Conservation (phyloP, 306 rosid species). For the Datisca glomerata region DNA sequence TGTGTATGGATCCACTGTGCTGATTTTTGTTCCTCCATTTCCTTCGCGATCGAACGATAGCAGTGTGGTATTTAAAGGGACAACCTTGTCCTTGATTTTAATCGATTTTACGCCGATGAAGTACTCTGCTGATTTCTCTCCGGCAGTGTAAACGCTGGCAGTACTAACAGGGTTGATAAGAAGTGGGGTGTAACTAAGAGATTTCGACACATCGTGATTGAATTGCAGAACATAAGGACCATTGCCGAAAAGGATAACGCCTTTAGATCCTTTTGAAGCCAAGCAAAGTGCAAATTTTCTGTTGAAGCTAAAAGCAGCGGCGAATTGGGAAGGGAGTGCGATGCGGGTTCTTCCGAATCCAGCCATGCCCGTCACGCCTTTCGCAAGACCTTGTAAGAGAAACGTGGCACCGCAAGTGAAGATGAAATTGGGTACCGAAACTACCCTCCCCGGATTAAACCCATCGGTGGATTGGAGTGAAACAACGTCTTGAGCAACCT, state of each 20-base stretch:
- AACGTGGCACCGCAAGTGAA: constrained; percentile 31
- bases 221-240: constrained; percentile 13
- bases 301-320: constrained; percentile 25
- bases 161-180: constrained; percentile 34
- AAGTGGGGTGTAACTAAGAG: constrained; percentile 34
- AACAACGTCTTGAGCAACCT: constrained; percentile 27
- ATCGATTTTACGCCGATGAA: constrained; percentile 48
- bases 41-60: constrained; percentile 32
- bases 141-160: constrained; percentile 2
- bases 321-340: constrained; percentile 34
- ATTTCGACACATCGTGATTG: constrained; percentile 9
- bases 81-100: constrained; percentile 16
- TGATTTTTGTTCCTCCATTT: constrained; percentile 58
- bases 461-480: constrained; percentile 40
- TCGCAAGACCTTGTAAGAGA: constrained; percentile 27
- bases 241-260: constrained; percentile 15
- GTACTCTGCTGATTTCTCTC: constrained; percentile 36
- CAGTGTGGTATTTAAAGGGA: constrained; percentile 22
- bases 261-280: constrained; percentile 11
- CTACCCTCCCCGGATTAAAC: constrained; percentile 10
- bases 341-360: constrained; percentile 34
- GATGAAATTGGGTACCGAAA: constrained; percentile 25
- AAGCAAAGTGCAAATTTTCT: constrained; percentile 56
- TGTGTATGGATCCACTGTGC: constrained; percentile 42
- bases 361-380: constrained; percentile 45